Percentiles rank a stretch among this genome's conserved stretches.
Conservation (phyloP, 1,284 basidiomycete genomes). For the Ganoderma sp. region DNA sequence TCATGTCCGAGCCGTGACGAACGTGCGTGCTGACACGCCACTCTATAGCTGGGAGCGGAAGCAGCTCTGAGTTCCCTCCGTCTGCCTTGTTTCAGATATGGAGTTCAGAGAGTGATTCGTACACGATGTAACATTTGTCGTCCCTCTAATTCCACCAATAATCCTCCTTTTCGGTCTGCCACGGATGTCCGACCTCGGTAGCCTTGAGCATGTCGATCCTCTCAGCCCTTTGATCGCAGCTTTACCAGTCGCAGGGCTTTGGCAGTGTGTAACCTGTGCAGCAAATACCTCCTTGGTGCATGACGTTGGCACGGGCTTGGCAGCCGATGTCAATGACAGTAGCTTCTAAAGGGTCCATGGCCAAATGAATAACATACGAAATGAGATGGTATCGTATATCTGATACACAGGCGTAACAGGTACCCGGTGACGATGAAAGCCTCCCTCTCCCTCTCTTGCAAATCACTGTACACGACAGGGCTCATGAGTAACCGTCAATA, state of each 20-base stretch:
- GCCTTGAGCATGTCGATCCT: background rate
- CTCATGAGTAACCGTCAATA: constrained; percentile 21
- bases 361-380: background rate
- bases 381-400: background rate
- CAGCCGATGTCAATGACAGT: background rate
- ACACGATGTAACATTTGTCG: constrained; percentile 11
- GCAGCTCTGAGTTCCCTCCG: constrained; percentile 55
- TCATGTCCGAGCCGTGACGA: constrained; percentile 17
- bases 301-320: background rate
- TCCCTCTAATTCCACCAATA: constrained; percentile 20
- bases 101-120: constrained; percentile 12
- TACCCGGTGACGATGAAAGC: background rate
- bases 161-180: background rate
- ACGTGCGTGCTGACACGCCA: constrained; percentile 8
- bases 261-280: background rate
- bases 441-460: background rate
- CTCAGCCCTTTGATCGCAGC: background rate
- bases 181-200: background rate
- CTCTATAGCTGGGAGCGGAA: constrained; percentile 69
- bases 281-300: background rate
- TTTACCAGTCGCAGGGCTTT: background rate
- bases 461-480: background rate
- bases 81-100: constrained; percentile 8
- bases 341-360: background rate
- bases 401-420: background rate